These are phyloP conservation scores for Vitis labrusca DNA, from an alignment of 164 flowering plant genomes.

Conservation along the genomic window DNA sequence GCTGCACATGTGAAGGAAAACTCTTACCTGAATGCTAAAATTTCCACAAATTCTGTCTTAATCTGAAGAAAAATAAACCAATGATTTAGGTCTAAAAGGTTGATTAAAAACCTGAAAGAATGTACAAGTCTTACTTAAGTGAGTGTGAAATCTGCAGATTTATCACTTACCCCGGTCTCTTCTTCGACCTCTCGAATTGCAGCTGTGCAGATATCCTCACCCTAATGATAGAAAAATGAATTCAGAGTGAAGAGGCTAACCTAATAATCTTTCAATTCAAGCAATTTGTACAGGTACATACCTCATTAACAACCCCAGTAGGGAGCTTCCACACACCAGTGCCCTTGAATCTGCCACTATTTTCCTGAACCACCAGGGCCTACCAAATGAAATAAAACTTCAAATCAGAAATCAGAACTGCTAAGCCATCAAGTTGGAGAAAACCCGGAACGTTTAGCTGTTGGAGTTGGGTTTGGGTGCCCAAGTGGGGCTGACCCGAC, in stretches of 20 bases:
- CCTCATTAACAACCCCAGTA: conserved; percentile 49
- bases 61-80: conserved; percentile 39
- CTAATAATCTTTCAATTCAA: not conserved
- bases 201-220: conserved; percentile 45
- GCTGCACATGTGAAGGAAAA: not conserved
- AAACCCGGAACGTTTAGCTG: too few relatives aligned
- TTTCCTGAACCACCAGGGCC: conserved; percentile 62
- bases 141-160: too few relatives aligned
- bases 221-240: conserved; percentile 20
- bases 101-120: not conserved
- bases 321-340: conserved; percentile 55
- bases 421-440: too few relatives aligned
- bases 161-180: conserved; percentile 73
- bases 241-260: not conserved
- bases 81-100: not conserved
- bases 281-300: conserved; percentile 7
- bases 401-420: too few relatives aligned
- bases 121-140: not conserved
- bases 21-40: conserved; percentile 72
- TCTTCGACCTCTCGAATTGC: conserved; percentile 18
- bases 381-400: conserved; percentile 3
- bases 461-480: too few relatives aligned
- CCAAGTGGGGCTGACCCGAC: too few relatives aligned
- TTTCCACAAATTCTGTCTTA: conserved; percentile 72
- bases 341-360: conserved; percentile 39